Conservation (phyloP, 2,329 filamentous ascomycete genomes). For the Nannizziopsis barbatae region DNA sequence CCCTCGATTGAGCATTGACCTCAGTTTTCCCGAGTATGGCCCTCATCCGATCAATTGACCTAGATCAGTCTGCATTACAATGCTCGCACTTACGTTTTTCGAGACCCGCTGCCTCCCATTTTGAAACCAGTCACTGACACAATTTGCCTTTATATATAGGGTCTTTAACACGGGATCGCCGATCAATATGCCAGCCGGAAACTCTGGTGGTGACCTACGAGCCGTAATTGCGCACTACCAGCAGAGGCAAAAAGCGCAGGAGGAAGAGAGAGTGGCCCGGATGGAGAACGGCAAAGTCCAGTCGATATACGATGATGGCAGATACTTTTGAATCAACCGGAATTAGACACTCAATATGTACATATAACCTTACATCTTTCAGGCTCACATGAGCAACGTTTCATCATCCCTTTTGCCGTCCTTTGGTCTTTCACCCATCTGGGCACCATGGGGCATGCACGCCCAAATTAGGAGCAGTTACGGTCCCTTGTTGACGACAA, state of each 20-base stretch:
- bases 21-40: constrained; percentile 55
- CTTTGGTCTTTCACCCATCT: background rate
- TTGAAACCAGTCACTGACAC: background rate
- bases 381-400: constrained; percentile 4
- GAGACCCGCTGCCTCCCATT: background rate
- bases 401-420: background rate
- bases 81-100: background rate
- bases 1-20: constrained; percentile 37
- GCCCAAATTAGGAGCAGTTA: too few relatives aligned
- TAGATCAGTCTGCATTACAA: background rate
- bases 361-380: constrained; percentile 2
- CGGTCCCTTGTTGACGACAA: too few relatives aligned
- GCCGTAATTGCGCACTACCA: constrained; percentile 53
- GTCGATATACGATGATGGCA: constrained; percentile 34
- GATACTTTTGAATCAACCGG: constrained; percentile 16
- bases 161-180: constrained; percentile 53
- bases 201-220: constrained; percentile 46
- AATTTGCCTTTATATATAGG: constrained; percentile 30
- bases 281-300: constrained; percentile 36
- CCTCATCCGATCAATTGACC: constrained; percentile 3
- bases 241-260: constrained; percentile 45
- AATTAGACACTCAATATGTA: constrained; percentile 9
- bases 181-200: constrained; percentile 53
- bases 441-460: too few relatives aligned
- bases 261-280: constrained; percentile 44